phyloP scores from a whole-genome alignment of 371 early-diverging fungal species.

The Apophysomyces sp. region DNA sequence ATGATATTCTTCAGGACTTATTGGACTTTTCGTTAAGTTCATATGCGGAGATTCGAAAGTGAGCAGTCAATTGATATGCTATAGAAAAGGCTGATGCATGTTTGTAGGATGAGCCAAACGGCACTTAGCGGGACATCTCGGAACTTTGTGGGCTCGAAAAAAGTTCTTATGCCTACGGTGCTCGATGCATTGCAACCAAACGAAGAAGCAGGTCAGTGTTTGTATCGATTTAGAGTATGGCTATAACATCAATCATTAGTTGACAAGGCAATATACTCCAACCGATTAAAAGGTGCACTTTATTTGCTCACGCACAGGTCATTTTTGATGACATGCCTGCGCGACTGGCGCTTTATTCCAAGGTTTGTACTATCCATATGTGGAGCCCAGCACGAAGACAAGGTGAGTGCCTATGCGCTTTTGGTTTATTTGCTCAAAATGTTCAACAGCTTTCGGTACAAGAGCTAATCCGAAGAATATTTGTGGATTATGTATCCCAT shows the following conservation, averaged over 20 bases:
- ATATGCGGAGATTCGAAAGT: conserved; percentile 76
- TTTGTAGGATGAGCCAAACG: conserved; percentile 52
- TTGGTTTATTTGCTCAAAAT: not conserved
- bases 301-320: conserved; percentile 60
- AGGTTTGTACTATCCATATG: conserved; percentile 63
- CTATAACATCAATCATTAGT: not conserved
- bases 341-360: conserved; percentile 66
- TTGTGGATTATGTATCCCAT: conserved; percentile 58
- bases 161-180: conserved; percentile 54
- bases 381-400: conserved; percentile 76
- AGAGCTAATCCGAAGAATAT: conserved; percentile 67
- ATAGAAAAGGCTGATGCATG: not conserved
- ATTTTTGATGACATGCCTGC: conserved; percentile 55
- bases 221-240: not conserved
- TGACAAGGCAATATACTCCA: conserved; percentile 39
- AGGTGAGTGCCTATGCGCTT: conserved; percentile 28
- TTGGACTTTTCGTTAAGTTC: conserved; percentile 65
- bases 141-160: conserved; percentile 60
- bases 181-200: conserved; percentile 54
- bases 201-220: conserved; percentile 23
- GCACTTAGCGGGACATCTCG: conserved; percentile 55
- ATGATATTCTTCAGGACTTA: conserved; percentile 55
- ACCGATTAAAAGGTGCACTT: conserved; percentile 80
- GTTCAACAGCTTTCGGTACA: conserved; percentile 61
- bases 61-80: conserved; percentile 5